These are phyloP conservation scores for Saxophila tyrrhenica DNA, from an alignment of 495 filamentous ascomycete species.

Conservation along the genomic window DNA sequence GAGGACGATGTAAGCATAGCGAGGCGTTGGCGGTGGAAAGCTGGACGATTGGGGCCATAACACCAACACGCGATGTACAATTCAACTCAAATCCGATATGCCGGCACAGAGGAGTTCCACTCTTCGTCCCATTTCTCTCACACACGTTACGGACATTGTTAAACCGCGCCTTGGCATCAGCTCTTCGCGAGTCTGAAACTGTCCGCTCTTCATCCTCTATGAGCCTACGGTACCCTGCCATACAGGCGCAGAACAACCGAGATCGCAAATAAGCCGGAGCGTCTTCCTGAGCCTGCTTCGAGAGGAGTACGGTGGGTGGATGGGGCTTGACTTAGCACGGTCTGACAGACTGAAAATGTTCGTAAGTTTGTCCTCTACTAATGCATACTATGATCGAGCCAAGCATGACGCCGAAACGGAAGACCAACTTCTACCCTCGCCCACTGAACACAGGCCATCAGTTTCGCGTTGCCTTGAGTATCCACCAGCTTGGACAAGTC, in stretches of 20 bases:
- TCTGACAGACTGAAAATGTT: no score
- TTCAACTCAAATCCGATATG: not conserved
- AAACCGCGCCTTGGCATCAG: constrained; percentile 4
- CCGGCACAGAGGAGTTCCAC: no score
- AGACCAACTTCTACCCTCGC: not conserved
- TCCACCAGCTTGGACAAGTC: not conserved
- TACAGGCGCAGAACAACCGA: constrained; percentile 8
- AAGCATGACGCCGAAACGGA: no score
- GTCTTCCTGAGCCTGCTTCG: constrained; percentile 10
- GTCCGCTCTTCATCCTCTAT: constrained; percentile 5
- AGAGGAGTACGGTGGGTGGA: constrained; percentile 14
- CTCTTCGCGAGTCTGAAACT: constrained; percentile 8
- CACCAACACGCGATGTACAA: no score
- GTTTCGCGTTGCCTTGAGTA: not conserved
- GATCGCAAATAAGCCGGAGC: constrained; percentile 18
- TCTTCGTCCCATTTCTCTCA: not conserved
- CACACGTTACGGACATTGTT: not conserved
- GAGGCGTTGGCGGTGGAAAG: not conserved
- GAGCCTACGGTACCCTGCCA: constrained; percentile 12
- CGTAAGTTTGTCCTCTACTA: no score
- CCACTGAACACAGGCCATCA: not conserved
- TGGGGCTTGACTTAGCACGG: constrained; percentile 15
- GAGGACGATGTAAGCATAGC: not conserved
- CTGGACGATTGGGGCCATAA: no score
- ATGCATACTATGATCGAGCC: no score